Evolutionary conservation across 129 eudicot genomes (phyloP).

Genomic region (Apium graveolens): DNA sequence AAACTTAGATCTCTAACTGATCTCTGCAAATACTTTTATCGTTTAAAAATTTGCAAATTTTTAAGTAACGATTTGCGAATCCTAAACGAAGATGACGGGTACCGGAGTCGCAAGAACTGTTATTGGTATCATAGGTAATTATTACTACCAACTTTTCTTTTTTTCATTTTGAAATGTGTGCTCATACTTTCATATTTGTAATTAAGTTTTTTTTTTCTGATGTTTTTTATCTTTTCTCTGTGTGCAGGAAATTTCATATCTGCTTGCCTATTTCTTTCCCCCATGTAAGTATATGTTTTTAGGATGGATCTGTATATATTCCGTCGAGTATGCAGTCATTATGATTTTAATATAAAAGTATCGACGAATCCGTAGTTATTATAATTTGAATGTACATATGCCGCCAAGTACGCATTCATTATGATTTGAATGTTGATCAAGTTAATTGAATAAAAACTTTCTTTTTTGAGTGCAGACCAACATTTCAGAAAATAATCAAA

Average conservation of each 20-base stretch:
- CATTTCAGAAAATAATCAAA: conserved; percentile 40
- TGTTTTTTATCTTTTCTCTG: neutral
- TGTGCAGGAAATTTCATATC: conserved; percentile 78
- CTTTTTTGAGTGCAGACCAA: conserved; percentile 42
- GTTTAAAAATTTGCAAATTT: neutral
- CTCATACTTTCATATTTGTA: neutral
- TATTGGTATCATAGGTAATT: conserved; percentile 54
- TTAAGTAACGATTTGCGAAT: neutral
- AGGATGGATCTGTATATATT: too few species aligned
- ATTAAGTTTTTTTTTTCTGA: neutral
- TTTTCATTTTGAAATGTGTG: neutral
- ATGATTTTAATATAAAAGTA: too few species aligned
- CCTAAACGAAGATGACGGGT: conserved; percentile 14
- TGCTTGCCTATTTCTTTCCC: conserved; percentile 64
- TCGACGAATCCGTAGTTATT: neutral
- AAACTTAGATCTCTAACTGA: neutral
- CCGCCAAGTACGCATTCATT: neutral
- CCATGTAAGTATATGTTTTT: conserved; percentile 27
- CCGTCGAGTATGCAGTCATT: too few species aligned
- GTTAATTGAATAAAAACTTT: neutral
- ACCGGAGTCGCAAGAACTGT: conserved; percentile 31
- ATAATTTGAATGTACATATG: too few species aligned
- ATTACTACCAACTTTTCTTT: neutral
- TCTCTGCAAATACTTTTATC: neutral
- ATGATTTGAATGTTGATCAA: neutral